Base-by-base conservation (phyloP, 2,329 filamentous ascomycete species). In the Annulohypoxylon truncatum region DNA sequence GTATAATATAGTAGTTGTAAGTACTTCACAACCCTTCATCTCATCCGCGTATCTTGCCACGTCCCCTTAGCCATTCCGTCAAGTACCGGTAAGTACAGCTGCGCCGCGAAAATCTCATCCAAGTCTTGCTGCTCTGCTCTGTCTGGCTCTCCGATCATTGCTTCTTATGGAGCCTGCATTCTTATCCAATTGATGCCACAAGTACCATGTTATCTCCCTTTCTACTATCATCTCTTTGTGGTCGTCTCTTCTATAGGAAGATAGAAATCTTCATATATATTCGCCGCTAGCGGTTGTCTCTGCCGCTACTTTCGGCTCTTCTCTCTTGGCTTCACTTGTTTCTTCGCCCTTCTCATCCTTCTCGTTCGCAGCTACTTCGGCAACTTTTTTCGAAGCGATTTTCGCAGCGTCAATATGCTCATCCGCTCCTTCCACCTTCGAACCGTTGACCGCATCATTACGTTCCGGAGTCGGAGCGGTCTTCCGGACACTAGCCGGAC, bases 401-500 rank as follows among this genome's bases (percentile, higher is more conserved):
- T 38, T n/a, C 2, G 31, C 9, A 53, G 6, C 29, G 8, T 20
- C 9, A 8, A 18, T 35, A 8, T 54, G 33, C 5, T 51, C 44
- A 2, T 59, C 48, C 9, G 2, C 52, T 31, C 51, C 55, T 4
- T 61, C 48, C n/a, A 58, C 3, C n/a, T 40, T 56, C 10, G 22
- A 20, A 4, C 29, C 57, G 26, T 50, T 44, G 24, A 58, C 50
- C 15, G 52, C 35, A 10, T 54, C 69, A 13, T 61, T 59, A 35
- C 33, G 57, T 54, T 66, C 64, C 10, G 58, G 13, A 28, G 18
- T 46, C n/a, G 59, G 29, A 31, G 35, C n/a, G 18, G 52, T 53
- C 33, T 72, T 76, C 29, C 67, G 67, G 24, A 56, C 74, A 58
- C 71, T 77, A 24, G 31, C 64, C 18, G 67, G 72, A 10, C 68